Conservation (phyloP, 2,329 filamentous ascomycete genomes). For the Aspergillus spinulosporus region DNA sequence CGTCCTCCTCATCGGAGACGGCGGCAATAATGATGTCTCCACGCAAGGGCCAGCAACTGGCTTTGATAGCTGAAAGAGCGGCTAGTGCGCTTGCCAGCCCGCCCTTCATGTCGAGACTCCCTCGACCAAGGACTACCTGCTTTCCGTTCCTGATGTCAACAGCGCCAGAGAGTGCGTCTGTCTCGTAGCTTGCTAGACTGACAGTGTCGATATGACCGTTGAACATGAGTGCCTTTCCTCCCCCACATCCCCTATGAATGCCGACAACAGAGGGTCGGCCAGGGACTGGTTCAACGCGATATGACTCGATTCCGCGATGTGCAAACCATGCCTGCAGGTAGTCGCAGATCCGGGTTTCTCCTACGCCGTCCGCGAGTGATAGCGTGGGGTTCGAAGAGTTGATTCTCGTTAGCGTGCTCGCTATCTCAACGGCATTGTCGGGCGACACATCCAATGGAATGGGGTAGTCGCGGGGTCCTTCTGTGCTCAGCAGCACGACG, state of each 20-base stretch:
- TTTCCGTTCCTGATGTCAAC: conserved; percentile 38
- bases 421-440: conserved; percentile 47
- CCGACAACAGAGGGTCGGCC: conserved; percentile 56
- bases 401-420: conserved; percentile 51
- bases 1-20: conserved; percentile 56
- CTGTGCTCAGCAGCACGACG: conserved; percentile 67
- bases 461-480: conserved; percentile 59
- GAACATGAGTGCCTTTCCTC: conserved; percentile 53
- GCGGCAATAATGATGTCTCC: conserved; percentile 57
- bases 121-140: conserved; percentile 46
- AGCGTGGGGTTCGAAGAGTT: conserved; percentile 52
- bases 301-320: conserved; percentile 53
- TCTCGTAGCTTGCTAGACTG: conserved; percentile 49
- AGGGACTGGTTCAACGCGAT: conserved; percentile 50
- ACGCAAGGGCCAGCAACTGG: conserved; percentile 29
- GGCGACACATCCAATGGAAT: conserved; percentile 44
- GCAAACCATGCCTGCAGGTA: conserved; percentile 55
- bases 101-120: conserved; percentile 55
- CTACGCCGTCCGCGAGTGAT: conserved; percentile 45
- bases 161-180: conserved; percentile 47
- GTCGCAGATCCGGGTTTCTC: conserved; percentile 49
- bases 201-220: conserved; percentile 59
- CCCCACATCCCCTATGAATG: conserved; percentile 49
- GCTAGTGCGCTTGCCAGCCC: conserved; percentile 52
- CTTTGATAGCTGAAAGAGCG: conserved; percentile 43